Conservation (phyloP, 192 early-diverging fungal species). For the Coemansia biformis region DNA sequence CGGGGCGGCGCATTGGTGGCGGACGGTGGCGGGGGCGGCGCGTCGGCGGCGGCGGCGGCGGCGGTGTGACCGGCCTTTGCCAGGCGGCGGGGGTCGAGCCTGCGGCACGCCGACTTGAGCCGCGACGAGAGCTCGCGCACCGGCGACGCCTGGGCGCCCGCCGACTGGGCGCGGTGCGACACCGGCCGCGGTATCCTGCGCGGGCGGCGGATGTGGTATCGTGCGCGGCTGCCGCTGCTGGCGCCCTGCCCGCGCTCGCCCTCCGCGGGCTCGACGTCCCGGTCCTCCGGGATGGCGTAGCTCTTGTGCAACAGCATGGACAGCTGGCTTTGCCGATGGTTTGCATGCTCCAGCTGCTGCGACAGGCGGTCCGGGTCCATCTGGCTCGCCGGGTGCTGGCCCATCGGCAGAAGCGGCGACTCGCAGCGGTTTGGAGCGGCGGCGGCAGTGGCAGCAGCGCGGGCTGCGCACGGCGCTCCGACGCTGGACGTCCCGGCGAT, state of each 20-base stretch:
- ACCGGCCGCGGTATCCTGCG: slow-evolving; percentile 14
- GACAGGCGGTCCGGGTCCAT: slow-evolving; percentile 34
- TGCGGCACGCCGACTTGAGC: slow-evolving; percentile 45
- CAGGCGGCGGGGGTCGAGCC: slow-evolving; percentile 41
- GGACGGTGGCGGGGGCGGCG: too few species aligned
- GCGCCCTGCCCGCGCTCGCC: too few species aligned
- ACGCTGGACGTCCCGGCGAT: too few species aligned
- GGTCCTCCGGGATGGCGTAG: slow-evolving; percentile 43
- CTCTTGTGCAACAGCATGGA: slow-evolving; percentile 32
- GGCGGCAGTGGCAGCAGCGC: not conserved
- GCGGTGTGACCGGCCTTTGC: slow-evolving; percentile 9
- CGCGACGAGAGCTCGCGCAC: slow-evolving; percentile 39
- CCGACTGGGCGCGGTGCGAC: slow-evolving; percentile 17
- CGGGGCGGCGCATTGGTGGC: too few species aligned
- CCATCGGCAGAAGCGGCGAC: slow-evolving; percentile 51
- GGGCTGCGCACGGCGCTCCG: too few species aligned
- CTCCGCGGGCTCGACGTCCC: slow-evolving; percentile 4
- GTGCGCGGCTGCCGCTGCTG: slow-evolving; percentile 4
- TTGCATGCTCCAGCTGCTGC: slow-evolving; percentile 26
- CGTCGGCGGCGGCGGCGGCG: not conserved
- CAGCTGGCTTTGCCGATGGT: slow-evolving; percentile 38
- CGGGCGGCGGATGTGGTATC: slow-evolving; percentile 23
- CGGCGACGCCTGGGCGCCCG: slow-evolving; percentile 14
- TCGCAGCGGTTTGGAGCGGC: slow-evolving; percentile 20
- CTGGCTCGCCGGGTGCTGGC: slow-evolving; percentile 22